Conservation (phyloP, 2,329 filamentous ascomycete genomes). For the Microsporum audouinii region DNA sequence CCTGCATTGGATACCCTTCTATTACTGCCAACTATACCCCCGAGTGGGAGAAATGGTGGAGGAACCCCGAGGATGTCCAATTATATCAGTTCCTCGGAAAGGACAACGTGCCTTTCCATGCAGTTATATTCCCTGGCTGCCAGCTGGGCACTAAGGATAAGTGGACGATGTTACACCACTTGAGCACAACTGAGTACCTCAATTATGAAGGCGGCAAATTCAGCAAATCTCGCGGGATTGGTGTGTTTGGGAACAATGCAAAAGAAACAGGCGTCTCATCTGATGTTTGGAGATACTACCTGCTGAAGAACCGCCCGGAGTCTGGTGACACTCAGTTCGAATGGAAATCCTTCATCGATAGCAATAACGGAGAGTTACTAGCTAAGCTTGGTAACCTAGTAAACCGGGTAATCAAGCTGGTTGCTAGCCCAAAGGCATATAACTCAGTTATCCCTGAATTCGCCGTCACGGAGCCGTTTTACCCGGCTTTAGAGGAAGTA, state of each 20-base stretch:
- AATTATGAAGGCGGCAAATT: slow-evolving; percentile 77
- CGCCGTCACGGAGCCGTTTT: slow-evolving; percentile 31
- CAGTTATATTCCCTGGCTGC: slow-evolving; percentile 70
- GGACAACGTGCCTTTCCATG: slow-evolving; percentile 67
- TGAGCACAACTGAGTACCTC: slow-evolving; percentile 72
- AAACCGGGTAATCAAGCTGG: slow-evolving; percentile 39
- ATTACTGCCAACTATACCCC: slow-evolving; percentile 74
- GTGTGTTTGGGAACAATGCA: slow-evolving; percentile 74
- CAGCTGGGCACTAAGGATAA: slow-evolving; percentile 69
- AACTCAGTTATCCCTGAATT: slow-evolving; percentile 52
- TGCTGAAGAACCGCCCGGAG: slow-evolving; percentile 67
- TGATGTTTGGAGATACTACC: slow-evolving; percentile 75
- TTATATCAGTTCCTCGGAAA: slow-evolving; percentile 88
- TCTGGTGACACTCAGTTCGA: slow-evolving; percentile 70
- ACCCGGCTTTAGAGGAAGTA: slow-evolving; percentile 34
- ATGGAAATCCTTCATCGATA: slow-evolving; percentile 63
- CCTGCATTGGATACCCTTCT: slow-evolving; percentile 73
- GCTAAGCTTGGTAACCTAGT: slow-evolving; percentile 56
- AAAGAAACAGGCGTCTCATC: slow-evolving; percentile 65
- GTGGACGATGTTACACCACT: slow-evolving; percentile 72
- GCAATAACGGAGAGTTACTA: slow-evolving; percentile 69
- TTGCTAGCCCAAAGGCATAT: slow-evolving; percentile 56
- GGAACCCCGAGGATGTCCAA: slow-evolving; percentile 65
- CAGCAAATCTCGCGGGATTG: slow-evolving; percentile 69
- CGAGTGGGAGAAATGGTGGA: slow-evolving; percentile 83